A percentile compares a stretch with the other conserved stretches of the same genome.
Conservation (phyloP, 2,329 filamentous ascomycete species). For the Stachybotrys chartarum region DNA sequence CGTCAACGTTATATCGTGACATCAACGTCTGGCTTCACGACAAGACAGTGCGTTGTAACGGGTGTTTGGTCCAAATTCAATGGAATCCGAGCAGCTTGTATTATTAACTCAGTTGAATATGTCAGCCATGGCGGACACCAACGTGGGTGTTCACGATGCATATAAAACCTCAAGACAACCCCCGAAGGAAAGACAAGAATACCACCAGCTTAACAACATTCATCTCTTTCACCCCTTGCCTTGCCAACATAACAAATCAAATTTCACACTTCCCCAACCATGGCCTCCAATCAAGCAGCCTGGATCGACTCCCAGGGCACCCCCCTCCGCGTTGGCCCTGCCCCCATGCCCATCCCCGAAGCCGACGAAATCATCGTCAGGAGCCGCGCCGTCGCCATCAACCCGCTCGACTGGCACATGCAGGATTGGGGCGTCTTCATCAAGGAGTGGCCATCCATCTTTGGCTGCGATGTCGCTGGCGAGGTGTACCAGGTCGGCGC, state of each 20-base stretch:
- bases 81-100: too few relatives aligned
- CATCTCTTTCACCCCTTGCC: background rate
- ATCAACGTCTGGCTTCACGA: background rate
- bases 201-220: background rate
- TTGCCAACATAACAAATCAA: background rate
- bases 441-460: conserved; percentile 19
- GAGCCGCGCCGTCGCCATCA: conserved; percentile 18
- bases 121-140: too few relatives aligned
- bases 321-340: conserved; percentile 13
- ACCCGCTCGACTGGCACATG: conserved; percentile 20
- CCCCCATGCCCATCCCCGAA: conserved; percentile 12
- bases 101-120: too few relatives aligned
- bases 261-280: background rate
- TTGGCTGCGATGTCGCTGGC: conserved; percentile 23
- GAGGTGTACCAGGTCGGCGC: conserved; percentile 18
- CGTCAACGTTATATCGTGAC: background rate
- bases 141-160: too few relatives aligned
- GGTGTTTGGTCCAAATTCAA: too few relatives aligned
- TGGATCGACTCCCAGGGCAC: conserved; percentile 10
- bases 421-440: conserved; percentile 23
- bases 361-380: conserved; percentile 12
- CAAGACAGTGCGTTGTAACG: too few relatives aligned
- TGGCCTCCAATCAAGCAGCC: conserved; percentile 16
- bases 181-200: too few relatives aligned
- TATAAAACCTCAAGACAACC: too few relatives aligned